Evolutionary conservation across 331 rosid species (phyloP).

Genomic region (Malus hybrid): DNA sequence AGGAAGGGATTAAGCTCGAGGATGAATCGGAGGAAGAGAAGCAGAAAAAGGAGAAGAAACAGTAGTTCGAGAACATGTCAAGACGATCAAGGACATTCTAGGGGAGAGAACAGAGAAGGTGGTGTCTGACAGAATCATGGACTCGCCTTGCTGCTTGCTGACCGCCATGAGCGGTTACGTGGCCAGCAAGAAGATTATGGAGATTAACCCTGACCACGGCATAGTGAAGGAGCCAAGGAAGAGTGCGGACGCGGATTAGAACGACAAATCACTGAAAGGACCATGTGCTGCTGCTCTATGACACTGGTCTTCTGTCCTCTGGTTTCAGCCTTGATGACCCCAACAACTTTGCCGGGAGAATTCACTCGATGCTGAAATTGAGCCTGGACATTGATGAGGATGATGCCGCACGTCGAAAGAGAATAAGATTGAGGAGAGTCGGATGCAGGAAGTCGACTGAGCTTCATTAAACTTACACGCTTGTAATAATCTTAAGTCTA

Average conservation of each 20-base stretch:
- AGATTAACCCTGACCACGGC: constrained; percentile 21
- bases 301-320: constrained; percentile 18
- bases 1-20: constrained; percentile 26
- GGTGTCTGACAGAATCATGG: constrained; percentile 22
- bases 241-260: constrained; percentile 20
- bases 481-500: no score
- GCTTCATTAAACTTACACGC: neutral
- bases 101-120: constrained; percentile 30
- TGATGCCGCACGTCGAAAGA: constrained; percentile 9
- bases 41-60: constrained; percentile 18
- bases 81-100: constrained; percentile 23
- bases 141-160: constrained; percentile 24
- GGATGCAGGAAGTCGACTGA: constrained; percentile 29
- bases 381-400: constrained; percentile 27
- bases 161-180: constrained; percentile 22
- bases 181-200: constrained; percentile 36
- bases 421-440: constrained; percentile 21
- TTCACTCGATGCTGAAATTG: constrained; percentile 35
- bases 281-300: constrained; percentile 25
- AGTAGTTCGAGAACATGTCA: constrained; percentile 26
- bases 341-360: constrained; percentile 21
- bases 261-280: constrained; percentile 27
- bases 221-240: constrained; percentile 23
- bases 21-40: constrained; percentile 23
- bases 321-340: constrained; percentile 38